phyloP scores from a whole-genome alignment of 2,329 filamentous ascomycete genomes.

The Nigrograna mackinnonii region DNA sequence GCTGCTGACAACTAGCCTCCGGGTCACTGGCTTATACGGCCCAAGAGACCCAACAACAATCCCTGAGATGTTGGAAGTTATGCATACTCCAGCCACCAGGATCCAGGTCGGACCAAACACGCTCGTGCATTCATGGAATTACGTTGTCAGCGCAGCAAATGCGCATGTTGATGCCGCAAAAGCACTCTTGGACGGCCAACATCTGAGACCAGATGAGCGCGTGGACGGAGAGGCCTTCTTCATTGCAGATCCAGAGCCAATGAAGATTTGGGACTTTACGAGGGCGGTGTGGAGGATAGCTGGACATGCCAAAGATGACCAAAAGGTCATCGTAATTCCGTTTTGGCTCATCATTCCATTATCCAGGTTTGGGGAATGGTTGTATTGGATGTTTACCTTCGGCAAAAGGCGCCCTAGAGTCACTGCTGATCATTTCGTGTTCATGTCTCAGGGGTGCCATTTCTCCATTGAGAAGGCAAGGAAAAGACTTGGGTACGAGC shows the following conservation, averaged over 20 bases:
- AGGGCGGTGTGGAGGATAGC: constrained; percentile 4
- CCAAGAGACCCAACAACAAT: constrained; percentile 9
- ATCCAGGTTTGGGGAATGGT: background rate
- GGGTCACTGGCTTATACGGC: constrained; percentile 12
- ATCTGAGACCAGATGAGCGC: constrained; percentile 1
- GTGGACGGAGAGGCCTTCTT: constrained; percentile 18
- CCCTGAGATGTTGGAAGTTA: constrained; percentile 4
- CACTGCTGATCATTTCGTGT: too few species aligned
- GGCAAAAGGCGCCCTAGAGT: constrained; percentile 6
- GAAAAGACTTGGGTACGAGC: constrained; percentile 11
- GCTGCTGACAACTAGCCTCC: constrained; percentile 4
- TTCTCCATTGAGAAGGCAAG: constrained; percentile 12
- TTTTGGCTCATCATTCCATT: background rate
- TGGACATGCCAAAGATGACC: constrained; percentile 1
- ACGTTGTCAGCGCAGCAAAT: constrained; percentile 12
- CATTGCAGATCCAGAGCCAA: constrained; percentile 11
- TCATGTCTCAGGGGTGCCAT: constrained; percentile 9
- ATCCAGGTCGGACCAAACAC: constrained; percentile 17
- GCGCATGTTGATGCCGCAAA: constrained; percentile 15
- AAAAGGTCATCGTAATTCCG: background rate
- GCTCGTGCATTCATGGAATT: constrained; percentile 10
- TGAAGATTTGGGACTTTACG: constrained; percentile 15
- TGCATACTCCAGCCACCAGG: constrained; percentile 4
- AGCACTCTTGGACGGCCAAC: constrained; percentile 8
- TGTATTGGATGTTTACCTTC: constrained; percentile 9